Evolutionary conservation across 768 basidiomycete species (phyloP).

Genomic region (Panaeolus papilionaceus): DNA sequence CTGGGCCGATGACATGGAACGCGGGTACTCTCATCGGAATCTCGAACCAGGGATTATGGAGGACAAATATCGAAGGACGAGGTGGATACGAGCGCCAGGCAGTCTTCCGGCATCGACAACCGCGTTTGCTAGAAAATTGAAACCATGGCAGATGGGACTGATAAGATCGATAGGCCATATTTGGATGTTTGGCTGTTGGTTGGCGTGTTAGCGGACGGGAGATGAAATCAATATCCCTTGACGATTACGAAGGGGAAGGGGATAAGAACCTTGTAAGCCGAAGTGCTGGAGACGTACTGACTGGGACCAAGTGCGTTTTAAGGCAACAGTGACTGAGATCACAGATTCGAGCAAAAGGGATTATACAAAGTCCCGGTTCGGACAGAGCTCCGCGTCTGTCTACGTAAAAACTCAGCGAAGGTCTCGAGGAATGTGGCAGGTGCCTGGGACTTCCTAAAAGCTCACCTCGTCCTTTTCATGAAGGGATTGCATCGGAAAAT

Average conservation of each 20-base stretch:
- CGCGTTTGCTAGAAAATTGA: constrained; percentile 1
- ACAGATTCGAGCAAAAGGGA: constrained; percentile 34
- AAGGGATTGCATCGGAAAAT: constrained; percentile 49
- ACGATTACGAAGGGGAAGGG: constrained; percentile 15
- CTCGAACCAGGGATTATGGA: constrained; percentile 7
- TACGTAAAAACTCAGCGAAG: constrained; percentile 52
- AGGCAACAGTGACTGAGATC: constrained; percentile 15
- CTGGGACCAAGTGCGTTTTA: constrained; percentile 16
- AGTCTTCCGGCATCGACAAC: constrained; percentile 12
- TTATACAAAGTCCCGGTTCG: constrained; percentile 41
- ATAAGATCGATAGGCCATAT: constrained; percentile 9
- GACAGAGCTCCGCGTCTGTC: constrained; percentile 46
- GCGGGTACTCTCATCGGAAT: constrained; percentile 20
- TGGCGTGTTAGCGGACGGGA: constrained; percentile 12
- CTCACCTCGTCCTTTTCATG: constrained; percentile 48
- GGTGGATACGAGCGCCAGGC: constrained; percentile 24
- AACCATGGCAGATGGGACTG: neutral
- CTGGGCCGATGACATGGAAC: constrained; percentile 25
- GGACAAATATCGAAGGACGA: neutral
- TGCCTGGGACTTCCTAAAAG: constrained; percentile 47
- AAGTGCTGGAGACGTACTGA: constrained; percentile 17
- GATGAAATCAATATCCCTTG: constrained; percentile 23
- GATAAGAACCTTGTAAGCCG: constrained; percentile 14
- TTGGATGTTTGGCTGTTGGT: constrained; percentile 9
- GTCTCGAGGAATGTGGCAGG: constrained; percentile 49